These are phyloP conservation scores for Cercospora sesami DNA, from an alignment of 2,329 filamentous ascomycete genomes.

Conservation along the genomic window DNA sequence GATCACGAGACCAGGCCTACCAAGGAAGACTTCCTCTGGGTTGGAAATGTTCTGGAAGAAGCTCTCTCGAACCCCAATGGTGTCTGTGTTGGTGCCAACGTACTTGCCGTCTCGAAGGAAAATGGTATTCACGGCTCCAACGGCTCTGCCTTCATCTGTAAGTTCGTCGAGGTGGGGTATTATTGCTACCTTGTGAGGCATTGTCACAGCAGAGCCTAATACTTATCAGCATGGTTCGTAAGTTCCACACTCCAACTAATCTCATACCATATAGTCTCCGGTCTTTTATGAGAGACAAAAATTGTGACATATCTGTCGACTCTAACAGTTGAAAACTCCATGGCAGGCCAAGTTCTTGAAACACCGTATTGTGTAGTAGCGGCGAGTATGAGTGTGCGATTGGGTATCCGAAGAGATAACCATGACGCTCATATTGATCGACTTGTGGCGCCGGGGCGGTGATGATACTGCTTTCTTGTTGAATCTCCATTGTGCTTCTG, in stretches of 20 bases:
- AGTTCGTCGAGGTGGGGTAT: constrained; percentile 71
- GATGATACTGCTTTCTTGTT: constrained; percentile 25
- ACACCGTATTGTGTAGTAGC: constrained; percentile 56
- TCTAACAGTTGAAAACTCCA: constrained; percentile 55
- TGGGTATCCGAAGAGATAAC: constrained; percentile 59
- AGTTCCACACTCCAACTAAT: not conserved
- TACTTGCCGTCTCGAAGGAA: constrained; percentile 58
- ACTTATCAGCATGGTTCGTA: constrained; percentile 11
- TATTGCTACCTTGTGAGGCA: constrained; percentile 81
- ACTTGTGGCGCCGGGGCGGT: constrained; percentile 30
- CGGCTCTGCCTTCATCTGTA: constrained; percentile 69
- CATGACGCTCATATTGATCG: constrained; percentile 49
- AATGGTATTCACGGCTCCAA: constrained; percentile 79
- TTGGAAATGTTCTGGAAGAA: constrained; percentile 54
- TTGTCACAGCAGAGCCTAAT: constrained; percentile 70
- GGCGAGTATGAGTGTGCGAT: constrained; percentile 60
- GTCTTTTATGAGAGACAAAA: constrained; percentile 53
- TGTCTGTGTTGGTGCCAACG: constrained; percentile 79
- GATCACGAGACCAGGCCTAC: constrained; percentile 68
- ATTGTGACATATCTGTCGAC: constrained; percentile 47
- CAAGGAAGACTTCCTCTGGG: constrained; percentile 53
- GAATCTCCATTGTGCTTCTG: constrained; percentile 13
- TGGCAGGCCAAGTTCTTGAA: constrained; percentile 51
- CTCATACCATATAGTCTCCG: constrained; percentile 61
- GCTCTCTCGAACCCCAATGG: constrained; percentile 72